Evolutionary conservation across 352 stramenopile species (phyloP), one percentile per base, ranked within the genome.

Genomic region (Phytophthora pistaciae): DNA sequence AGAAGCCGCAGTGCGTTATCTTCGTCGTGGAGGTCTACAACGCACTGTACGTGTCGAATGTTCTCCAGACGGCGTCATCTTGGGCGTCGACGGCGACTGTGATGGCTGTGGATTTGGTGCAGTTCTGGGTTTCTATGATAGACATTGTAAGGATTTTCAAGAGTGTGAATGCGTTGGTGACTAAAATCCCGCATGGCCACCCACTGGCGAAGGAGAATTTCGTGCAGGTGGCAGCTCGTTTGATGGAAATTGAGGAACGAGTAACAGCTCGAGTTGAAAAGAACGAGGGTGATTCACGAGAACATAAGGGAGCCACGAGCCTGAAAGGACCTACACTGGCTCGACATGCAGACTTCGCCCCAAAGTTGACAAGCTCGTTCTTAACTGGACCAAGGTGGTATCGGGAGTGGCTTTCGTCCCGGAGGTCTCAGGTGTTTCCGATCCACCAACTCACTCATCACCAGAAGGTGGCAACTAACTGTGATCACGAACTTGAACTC

Each of bases 11-110:
- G 52, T 66, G 70, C 5, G 70, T 87, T 1, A 73, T 85, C 18
- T 84, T 89, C 64, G 80, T 84, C 36, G 73, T 81, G 25, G 77
- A 89, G 56, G 58, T 89, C n/a, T 89, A 83, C 59, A 75, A 87
- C 53, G 58, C 81, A n/a, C 44, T 89, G 0, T 89, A 74, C 21
- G 73, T 88, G 1, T 68, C 82, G 0, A 74, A 68, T 14, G 78
- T 74, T 18, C 77, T 90, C 55, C 70, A 85, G 50, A 78, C 56
- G 2, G 57, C 75, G 3, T 60, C 72, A 20, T 83, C 72, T 0
- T 66, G 68, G 31, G 46, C 36, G 3, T 79, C 79, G 1, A 78
- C 69, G 0, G 46, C 71, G 5, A 46, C 61, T 0, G 59, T 90
- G 10, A 80, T 83, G 53, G 16, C 10, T 1, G 48, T 86, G 1